Percentiles rank a stretch among this genome's conserved stretches.
These are phyloP conservation scores for Yamadazyma sp. DNA, from an alignment of 805 yeast species.

Conservation along the genomic window DNA sequence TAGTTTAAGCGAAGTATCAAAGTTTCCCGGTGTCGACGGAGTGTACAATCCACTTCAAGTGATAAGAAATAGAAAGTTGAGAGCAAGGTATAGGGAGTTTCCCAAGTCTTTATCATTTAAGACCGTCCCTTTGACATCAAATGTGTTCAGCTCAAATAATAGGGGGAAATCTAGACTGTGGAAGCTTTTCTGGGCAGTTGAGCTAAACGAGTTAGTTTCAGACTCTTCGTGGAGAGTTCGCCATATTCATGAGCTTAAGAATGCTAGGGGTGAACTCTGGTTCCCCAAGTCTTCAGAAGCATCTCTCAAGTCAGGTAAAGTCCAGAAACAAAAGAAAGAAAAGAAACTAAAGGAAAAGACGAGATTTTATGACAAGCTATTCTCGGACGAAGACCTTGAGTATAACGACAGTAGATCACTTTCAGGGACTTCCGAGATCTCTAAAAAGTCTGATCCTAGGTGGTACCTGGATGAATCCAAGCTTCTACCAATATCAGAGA, in stretches of 20 bases:
- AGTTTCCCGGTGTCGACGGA: conserved; percentile 57
- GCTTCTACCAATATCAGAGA: conserved; percentile 8
- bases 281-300: conserved; percentile 23
- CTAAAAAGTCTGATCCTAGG: conserved; percentile 2
- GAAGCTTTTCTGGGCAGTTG: conserved; percentile 64
- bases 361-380: conserved; percentile 35
- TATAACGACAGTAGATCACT: not conserved
- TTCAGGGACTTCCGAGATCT: not conserved
- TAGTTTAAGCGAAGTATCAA: conserved; percentile 11
- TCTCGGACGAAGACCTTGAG: conserved; percentile 18
- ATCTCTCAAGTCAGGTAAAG: conserved; percentile 8
- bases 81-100: conserved; percentile 51
- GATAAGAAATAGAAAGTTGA: conserved; percentile 66
- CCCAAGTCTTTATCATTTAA: conserved; percentile 46
- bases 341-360: conserved; percentile 9
- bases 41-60: conserved; percentile 80
- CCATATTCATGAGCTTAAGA: conserved; percentile 53
- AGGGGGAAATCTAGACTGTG: conserved; percentile 31
- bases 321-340: conserved; percentile 3
- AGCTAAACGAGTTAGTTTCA: conserved; percentile 54
- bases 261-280: conserved; percentile 51
- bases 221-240: conserved; percentile 59
- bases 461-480: conserved; percentile 2
- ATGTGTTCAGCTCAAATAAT: conserved; percentile 52
- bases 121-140: conserved; percentile 61